Evolutionary conservation across 2,329 filamentous ascomycete species (phyloP).

Genomic region (Coniochaeta hoffmannii): DNA sequence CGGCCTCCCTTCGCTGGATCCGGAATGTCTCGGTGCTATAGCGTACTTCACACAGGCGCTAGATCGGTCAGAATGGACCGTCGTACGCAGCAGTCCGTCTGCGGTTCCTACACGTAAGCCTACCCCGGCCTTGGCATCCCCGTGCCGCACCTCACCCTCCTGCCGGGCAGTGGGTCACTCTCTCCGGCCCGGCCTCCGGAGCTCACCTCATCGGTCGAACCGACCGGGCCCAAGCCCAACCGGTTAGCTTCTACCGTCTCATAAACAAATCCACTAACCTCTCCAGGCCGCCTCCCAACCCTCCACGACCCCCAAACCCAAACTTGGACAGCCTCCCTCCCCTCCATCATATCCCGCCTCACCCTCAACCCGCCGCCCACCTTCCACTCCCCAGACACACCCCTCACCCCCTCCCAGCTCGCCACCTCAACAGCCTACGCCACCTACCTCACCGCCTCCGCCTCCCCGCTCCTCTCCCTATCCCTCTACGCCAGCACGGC

Average conservation of each 20-base stretch:
- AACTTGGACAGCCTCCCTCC: conserved; percentile 53
- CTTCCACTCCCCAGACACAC: conserved; percentile 27
- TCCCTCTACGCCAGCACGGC: conserved; percentile 84
- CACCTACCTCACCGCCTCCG: conserved; percentile 66
- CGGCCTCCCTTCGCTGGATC: conserved; percentile 79
- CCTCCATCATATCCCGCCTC: conserved; percentile 53
- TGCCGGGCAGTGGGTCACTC: background rate
- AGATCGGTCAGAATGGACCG: conserved; percentile 52
- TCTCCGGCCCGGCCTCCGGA: background rate
- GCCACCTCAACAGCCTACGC: conserved; percentile 47
- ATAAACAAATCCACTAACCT: conserved; percentile 8
- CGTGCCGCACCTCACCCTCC: conserved; percentile 4
- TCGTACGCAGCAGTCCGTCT: conserved; percentile 65
- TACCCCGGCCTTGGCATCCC: conserved; percentile 1
- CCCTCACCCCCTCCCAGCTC: conserved; percentile 28
- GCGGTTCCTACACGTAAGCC: conserved; percentile 61
- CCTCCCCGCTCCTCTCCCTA: conserved; percentile 73
- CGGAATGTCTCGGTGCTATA: conserved; percentile 80
- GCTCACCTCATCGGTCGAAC: no score
- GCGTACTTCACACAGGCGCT: conserved; percentile 64
- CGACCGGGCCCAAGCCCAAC: background rate
- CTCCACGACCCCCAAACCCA: conserved; percentile 40
- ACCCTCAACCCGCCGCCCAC: conserved; percentile 15
- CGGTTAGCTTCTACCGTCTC: conserved; percentile 3
- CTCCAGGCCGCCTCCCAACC: conserved; percentile 46